Evolutionary conservation across 306 rosid species (phyloP).

Genomic region (Glycine latifolia): DNA sequence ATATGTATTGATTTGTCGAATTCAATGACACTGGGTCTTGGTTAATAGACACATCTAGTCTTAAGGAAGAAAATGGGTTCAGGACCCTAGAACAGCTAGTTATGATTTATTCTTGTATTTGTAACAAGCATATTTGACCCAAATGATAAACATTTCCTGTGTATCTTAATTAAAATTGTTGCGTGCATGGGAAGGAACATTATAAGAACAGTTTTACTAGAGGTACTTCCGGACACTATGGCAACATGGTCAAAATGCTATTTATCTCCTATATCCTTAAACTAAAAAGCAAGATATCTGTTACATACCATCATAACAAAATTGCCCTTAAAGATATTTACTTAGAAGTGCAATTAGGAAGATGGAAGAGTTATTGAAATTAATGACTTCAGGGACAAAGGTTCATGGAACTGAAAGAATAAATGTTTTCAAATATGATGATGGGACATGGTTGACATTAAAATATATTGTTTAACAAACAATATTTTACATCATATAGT

Average conservation of each 20-base stretch:
- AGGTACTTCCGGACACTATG: neutral
- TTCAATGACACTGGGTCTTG: neutral
- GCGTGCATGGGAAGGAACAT: constrained; percentile 46
- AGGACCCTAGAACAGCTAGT: too few species aligned
- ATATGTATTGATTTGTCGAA: neutral
- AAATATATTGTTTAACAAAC: constrained; percentile 41
- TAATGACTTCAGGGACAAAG: constrained; percentile 17
- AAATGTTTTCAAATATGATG: constrained; percentile 25
- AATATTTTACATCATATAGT: constrained; percentile 1
- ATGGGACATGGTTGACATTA: constrained; percentile 27
- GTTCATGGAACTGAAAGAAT: constrained; percentile 30
- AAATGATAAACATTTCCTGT: neutral
- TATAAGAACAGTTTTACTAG: neutral
- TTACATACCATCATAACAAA: constrained; percentile 39
- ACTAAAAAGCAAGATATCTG: constrained; percentile 15
- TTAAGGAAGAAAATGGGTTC: too few species aligned
- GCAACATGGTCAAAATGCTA: constrained; percentile 25
- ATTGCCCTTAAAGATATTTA: constrained; percentile 47
- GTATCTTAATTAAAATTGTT: neutral
- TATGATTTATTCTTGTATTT: neutral
- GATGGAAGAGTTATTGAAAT: constrained; percentile 23
- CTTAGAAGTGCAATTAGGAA: constrained; percentile 43
- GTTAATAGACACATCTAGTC: neutral
- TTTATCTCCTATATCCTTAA: constrained; percentile 31
- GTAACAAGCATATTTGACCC: constrained; percentile 8